Conservation (phyloP, 2,329 filamentous ascomycete species). For the Aspergillus phoenicis region DNA sequence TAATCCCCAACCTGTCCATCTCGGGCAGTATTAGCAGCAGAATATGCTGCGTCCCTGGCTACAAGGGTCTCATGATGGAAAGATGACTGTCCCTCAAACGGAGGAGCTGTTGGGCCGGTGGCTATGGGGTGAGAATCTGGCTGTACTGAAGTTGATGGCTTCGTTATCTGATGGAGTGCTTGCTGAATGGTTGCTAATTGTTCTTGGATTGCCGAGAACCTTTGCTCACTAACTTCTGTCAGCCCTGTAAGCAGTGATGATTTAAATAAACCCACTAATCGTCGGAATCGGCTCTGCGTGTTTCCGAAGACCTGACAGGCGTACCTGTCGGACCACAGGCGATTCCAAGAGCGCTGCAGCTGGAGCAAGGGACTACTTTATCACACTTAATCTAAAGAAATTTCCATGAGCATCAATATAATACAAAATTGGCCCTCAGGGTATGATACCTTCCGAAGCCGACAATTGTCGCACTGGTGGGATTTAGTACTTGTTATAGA, state of each 20-base stretch:
- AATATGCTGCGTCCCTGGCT: conserved; percentile 27
- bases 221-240: conserved; percentile 18
- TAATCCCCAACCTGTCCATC: conserved; percentile 18
- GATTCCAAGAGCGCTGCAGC: conserved; percentile 24
- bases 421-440: not conserved
- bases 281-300: conserved; percentile 5
- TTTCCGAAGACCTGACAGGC: conserved; percentile 6
- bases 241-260: not conserved
- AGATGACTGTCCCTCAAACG: conserved; percentile 30
- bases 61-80: conserved; percentile 29
- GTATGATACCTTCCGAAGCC: conserved; percentile 27
- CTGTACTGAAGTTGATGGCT: not conserved
- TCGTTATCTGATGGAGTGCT: conserved; percentile 20
- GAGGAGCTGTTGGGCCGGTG: conserved; percentile 21
- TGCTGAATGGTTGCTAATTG: conserved; percentile 24
- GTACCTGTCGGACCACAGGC: conserved; percentile 18
- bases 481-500: not conserved
- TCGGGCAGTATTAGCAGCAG: conserved; percentile 19
- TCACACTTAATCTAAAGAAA: conserved; percentile 26
- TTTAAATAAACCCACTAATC: conserved; percentile 20
- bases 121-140: conserved; percentile 15
- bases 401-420: not conserved
- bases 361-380: conserved; percentile 27
- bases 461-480: conserved; percentile 32
- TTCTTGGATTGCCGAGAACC: conserved; percentile 22